Base-by-base conservation (phyloP, 371 early-diverging fungal species). In the Dinochytrium kinnereticum region DNA sequence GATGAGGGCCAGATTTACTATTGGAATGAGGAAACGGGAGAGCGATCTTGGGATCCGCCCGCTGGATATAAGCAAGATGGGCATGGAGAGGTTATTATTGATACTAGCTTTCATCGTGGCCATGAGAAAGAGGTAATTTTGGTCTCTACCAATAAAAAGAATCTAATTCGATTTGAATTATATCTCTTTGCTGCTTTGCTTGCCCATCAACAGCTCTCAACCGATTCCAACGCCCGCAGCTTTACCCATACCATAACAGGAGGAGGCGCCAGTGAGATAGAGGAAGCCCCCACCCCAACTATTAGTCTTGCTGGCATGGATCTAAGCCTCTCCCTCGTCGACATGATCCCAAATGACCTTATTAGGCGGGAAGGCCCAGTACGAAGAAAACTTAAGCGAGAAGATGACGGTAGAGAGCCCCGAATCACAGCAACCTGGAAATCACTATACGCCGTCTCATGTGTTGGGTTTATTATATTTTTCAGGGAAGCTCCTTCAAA, bases 11-110 rank as follows among this genome's bases (percentile, higher is more conserved):
- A 76, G 31, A 66, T 70, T 0, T 86, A 84, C 72, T 86, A 83
- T 70, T 86, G 87, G 87, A 83, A 86, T 74, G 70, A 68, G 51
- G 59, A 44, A 2, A 82, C 84, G 3, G 81, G 77, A 36, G 80
- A 82, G 61, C 80, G 82, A 1, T 53, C 81, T 1, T 86, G 87
- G 87, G 73, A 80, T 0, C 61, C 69, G 30, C 83, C 83, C 0
- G 19, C 33, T 28, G 66, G 50, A 7, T 55, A 55, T 26, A n/a
- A n/a, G n/a, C n/a, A n/a, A n/a, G n/a, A n/a, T n/a, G n/a, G n/a
- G n/a, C n/a, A n/a, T n/a, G 57, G 30, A 7, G 26, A 7, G 10
- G 17, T 26, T 34, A 17, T 37, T 31, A 34, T 30, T 36, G 61
- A 33, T 19, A 34, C 7, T 34, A 36, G 10, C 7, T 28, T 13